Conservation (phyloP, 331 rosid species). For the Cydonia oblonga region DNA sequence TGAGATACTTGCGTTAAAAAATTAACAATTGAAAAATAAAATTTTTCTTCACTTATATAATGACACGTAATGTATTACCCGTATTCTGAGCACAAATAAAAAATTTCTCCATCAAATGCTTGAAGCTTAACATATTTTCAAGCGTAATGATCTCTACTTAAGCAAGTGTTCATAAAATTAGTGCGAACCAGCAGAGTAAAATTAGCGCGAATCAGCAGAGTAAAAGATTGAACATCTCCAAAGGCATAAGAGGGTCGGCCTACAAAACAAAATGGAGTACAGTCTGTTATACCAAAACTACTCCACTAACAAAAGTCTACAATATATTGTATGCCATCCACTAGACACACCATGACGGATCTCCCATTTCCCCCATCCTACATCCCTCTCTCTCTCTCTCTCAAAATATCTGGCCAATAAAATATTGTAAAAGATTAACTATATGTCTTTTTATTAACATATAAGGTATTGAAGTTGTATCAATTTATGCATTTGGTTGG, state of each 20-base stretch:
- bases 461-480: too few relatives aligned
- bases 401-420: background rate
- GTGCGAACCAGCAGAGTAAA: background rate
- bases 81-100: too few relatives aligned
- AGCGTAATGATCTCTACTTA: background rate
- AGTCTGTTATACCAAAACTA: constrained; percentile 7
- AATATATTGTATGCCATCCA: background rate
- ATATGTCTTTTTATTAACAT: too few relatives aligned
- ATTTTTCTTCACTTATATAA: too few relatives aligned
- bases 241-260: background rate
- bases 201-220: background rate
- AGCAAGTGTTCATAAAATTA: background rate
- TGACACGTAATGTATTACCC: too few relatives aligned
- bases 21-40: too few relatives aligned
- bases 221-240: background rate
- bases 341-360: background rate
- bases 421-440: too few relatives aligned
- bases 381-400: background rate
- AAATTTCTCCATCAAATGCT: background rate
- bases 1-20: too few relatives aligned
- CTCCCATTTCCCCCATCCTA: background rate
- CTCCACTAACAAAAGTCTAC: background rate
- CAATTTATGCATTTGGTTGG: too few relatives aligned
- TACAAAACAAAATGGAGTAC: constrained; percentile 17
- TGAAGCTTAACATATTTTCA: background rate